Evolutionary conservation across 768 basidiomycete species (phyloP).

Genomic region (Cystobasidium tubakii): DNA sequence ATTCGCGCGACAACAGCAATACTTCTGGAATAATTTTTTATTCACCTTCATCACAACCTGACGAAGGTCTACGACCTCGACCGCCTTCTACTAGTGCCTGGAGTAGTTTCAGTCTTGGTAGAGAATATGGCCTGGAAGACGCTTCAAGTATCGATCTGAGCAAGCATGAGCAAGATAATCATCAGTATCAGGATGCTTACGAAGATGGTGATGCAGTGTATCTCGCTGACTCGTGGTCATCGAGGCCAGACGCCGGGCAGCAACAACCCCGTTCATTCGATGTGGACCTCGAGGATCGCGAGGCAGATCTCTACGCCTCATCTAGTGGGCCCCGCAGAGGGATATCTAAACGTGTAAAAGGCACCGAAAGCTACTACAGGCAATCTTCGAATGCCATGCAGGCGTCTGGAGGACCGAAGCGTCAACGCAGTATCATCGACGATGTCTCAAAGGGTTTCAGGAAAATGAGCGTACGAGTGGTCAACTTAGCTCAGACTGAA

Average conservation of each 20-base stretch:
- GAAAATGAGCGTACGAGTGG: slow-evolving; percentile 70
- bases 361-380: not conserved
- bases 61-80: not conserved
- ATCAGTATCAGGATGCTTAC: not conserved
- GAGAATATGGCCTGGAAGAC: not conserved
- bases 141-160: not conserved
- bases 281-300: not conserved
- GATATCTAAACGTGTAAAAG: not conserved
- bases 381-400: not conserved
- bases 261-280: slow-evolving; percentile 5
- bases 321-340: not conserved
- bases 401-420: not conserved
- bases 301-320: not conserved
- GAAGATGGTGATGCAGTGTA: not conserved
- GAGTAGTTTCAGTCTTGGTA: slow-evolving; percentile 18
- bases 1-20: slow-evolving; percentile 13
- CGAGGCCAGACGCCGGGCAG: not conserved
- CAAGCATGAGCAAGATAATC: not conserved
- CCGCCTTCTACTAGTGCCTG: slow-evolving; percentile 11
- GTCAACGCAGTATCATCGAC: not conserved
- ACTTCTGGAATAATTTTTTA: not conserved
- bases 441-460: slow-evolving; percentile 37
- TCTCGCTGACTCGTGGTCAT: not conserved
- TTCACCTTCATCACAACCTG: not conserved
- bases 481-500: slow-evolving; percentile 60